These are phyloP conservation scores for Salix udensis DNA, from an alignment of 345 rosid genomes.

Conservation along the genomic window DNA sequence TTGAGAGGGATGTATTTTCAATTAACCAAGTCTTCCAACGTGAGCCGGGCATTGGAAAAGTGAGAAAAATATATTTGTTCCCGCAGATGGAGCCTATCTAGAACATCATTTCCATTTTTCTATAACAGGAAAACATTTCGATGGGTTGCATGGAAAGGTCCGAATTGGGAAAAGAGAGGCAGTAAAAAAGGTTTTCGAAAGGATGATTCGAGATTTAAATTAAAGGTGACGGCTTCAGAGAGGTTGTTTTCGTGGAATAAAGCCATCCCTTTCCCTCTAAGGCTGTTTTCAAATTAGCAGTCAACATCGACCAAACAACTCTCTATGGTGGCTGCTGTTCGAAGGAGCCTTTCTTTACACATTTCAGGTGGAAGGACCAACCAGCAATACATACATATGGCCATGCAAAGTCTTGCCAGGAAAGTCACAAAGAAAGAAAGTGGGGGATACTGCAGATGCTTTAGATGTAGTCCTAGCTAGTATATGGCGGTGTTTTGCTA, in stretches of 20 bases:
- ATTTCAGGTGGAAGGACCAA: conserved; percentile 30
- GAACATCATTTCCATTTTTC: neutral
- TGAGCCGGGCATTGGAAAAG: neutral
- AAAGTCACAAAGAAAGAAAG: conserved; percentile 15
- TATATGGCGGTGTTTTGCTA: neutral
- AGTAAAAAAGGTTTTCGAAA: neutral
- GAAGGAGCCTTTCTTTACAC: conserved; percentile 10
- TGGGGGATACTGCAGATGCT: too few relatives aligned
- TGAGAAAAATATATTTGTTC: neutral
- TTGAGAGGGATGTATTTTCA: neutral
- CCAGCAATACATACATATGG: conserved; percentile 32
- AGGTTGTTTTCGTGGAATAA: neutral
- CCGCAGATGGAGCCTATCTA: neutral
- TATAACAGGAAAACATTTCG: neutral
- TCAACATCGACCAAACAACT: conserved; percentile 18
- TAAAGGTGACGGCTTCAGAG: neutral
- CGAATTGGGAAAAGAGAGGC: neutral
- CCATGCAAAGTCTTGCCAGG: conserved; percentile 20
- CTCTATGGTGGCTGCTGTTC: conserved; percentile 3
- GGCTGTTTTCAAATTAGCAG: conserved; percentile 14
- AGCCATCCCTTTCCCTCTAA: conserved; percentile 19
- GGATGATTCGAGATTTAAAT: neutral
- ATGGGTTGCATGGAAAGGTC: too few relatives aligned
- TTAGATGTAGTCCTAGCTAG: neutral
- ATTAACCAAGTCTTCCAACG: neutral